phyloP scores from a whole-genome alignment of 2,329 filamentous ascomycete species.

The Venturia asperata region DNA sequence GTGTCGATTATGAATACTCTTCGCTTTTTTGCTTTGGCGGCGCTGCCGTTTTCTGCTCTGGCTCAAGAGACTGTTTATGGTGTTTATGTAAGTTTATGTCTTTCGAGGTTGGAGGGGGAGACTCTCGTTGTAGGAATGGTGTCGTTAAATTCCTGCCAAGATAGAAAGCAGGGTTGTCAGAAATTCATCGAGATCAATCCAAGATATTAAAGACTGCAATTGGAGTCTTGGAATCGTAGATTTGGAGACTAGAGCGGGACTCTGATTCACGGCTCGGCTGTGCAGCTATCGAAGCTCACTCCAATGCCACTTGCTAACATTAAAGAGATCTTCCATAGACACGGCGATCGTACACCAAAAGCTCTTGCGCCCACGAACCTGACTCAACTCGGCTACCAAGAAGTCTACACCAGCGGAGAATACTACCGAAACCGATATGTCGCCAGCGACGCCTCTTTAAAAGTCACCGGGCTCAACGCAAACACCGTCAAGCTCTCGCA shows the following conservation, averaged over 20 bases:
- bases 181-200: no score
- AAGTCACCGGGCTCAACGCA: slow-evolving; percentile 59
- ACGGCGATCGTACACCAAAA: slow-evolving; percentile 84
- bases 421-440: slow-evolving; percentile 77
- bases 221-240: no score
- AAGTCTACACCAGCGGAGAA: slow-evolving; percentile 64
- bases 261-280: no score
- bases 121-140: no score
- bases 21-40: slow-evolving; percentile 31
- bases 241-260: no score
- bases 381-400: slow-evolving; percentile 69
- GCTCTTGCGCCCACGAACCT: slow-evolving; percentile 61
- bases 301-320: not conserved
- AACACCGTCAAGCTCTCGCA: slow-evolving; percentile 63
- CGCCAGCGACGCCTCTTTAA: slow-evolving; percentile 47
- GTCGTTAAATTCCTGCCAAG: not conserved
- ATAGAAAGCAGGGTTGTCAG: no score
- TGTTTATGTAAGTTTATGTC: slow-evolving; percentile 14
- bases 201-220: no score
- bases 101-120: not conserved
- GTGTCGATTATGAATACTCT: slow-evolving; percentile 14
- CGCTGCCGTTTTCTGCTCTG: slow-evolving; percentile 30
- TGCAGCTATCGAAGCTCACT: no score
- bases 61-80: slow-evolving; percentile 24
- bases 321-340: slow-evolving; percentile 79